These are phyloP conservation scores for Corylus heterophylla DNA, from an alignment of 306 rosid species.

Conservation along the genomic window DNA sequence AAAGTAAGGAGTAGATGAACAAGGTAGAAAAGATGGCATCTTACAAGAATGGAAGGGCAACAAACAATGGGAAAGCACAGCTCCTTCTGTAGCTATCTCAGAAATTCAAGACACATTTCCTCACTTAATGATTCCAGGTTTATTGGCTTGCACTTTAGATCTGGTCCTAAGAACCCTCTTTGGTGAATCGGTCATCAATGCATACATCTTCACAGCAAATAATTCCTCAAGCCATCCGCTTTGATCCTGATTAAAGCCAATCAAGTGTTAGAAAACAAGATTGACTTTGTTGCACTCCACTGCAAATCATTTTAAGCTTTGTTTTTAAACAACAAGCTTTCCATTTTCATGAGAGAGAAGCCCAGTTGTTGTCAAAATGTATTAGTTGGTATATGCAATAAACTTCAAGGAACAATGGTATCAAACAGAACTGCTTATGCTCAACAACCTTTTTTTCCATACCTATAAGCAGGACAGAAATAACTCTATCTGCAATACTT, in stretches of 20 bases:
- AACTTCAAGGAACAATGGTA: background rate
- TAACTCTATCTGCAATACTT: too few relatives aligned
- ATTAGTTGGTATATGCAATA: background rate
- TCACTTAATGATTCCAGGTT: conserved; percentile 79
- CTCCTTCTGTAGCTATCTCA: background rate
- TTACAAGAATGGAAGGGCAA: background rate
- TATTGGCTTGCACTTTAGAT: conserved; percentile 60
- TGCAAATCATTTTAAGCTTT: background rate
- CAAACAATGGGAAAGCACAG: background rate
- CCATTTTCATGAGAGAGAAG: background rate
- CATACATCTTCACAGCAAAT: conserved; percentile 93
- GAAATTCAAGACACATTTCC: background rate
- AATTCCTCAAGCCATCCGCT: conserved; percentile 72
- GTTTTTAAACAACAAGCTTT: background rate
- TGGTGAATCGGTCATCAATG: conserved; percentile 64
- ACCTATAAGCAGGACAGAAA: too few relatives aligned
- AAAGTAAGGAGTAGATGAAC: background rate
- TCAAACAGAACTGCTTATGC: background rate
- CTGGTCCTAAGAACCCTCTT: conserved; percentile 54
- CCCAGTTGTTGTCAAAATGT: background rate
- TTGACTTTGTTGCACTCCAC: background rate
- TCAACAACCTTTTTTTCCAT: background rate
- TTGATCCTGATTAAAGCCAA: conserved; percentile 67
- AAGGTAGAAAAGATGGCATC: background rate
- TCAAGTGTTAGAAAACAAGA: background rate